Evolutionary conservation across 257 asterid species (phyloP), one percentile per base, ranked within the genome.

Genomic region (Petunia secreta): DNA sequence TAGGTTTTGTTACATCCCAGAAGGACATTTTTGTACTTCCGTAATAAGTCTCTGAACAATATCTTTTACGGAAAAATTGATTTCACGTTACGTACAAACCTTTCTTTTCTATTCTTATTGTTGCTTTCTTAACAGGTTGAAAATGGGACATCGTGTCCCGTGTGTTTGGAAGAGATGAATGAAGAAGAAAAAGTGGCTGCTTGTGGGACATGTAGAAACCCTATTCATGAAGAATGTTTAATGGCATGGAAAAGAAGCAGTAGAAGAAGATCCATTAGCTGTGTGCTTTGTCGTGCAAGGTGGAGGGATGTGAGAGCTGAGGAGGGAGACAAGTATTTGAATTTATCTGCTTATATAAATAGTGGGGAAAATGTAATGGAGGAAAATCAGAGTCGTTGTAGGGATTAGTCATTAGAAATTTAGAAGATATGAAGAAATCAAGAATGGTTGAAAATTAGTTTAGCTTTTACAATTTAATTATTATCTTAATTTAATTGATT

Each of bases 241-340:
- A 71, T 88, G 94, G 86, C 91, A 1, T 95, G 99, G 99, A 91
- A 90, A 84, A 92, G 82, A 83, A 91, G 89, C 75, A 89, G 89
- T 83, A 89, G 97, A 82, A 92, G 94, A 79, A 83, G 94, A 79
- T 87, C 91, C 0, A 81, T 89, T 53, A 91, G 92, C 60, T 95
- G 99, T 80, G 99, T 93, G 79, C 92, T 95, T 73, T 95, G 99
- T 87, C 97, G 99, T 8, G 94, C 99, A 59, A 86, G 96, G 91
- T 93, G 97, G 98, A 90, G 95, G 77, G 89, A 81, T 82, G 78
- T 38, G 34, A 79, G 75, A 39, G 89, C 76, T 83, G 90, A 65
- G 62, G 95, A 91, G 48, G 90, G 84, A 13, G 95, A 90, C 4
- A 90, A 83, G 90, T 95, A 95, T 82, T 79, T 95, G 90, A 95